Evolutionary conservation across 2,329 filamentous ascomycete species (phyloP), one percentile per base, ranked within the genome.

Genomic region (Colletotrichum graminicola): DNA sequence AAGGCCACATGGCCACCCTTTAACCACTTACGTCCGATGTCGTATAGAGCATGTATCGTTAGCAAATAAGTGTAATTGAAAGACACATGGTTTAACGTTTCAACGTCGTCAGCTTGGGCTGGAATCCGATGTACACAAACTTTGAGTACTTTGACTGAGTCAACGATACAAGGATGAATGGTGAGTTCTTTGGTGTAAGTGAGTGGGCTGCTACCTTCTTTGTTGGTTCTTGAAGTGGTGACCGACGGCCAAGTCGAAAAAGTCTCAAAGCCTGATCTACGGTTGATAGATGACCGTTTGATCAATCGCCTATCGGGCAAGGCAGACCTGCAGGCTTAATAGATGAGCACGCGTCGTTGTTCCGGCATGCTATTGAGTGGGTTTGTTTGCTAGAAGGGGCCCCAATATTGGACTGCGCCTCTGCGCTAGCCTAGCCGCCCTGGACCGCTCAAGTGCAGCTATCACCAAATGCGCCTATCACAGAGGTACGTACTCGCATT

Each of bases 371-470:
- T 26, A 32, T 54, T 16, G 34, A 16, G 56, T 29, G 43, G n/a
- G 10, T 21, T 62, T 67, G 12, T 67, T 52, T 65, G 29, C 54
- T 41, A 26, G 10, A 51, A 51, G 5, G 14, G 60, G 34, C 2
- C 18, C 47, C 41, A 67, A 47, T 63, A 55, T 55, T 59, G 43
- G 23, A 34, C 69, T 72, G 65, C 65, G 69, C 69, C 69, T 60
- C 65, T 45, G 32, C 69, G 60, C 56, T 67, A 61, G 57, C 43
- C 56, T 67, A 61, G 57, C 43, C 34, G 26, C 34, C 36, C 11
- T 14, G 26, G 32, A 55, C 51, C 55, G 29, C 29, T 29, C 21
- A 26, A 41, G 16, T 51, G 56, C 65, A 54, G 26, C 47, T 54
- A 26, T n/a, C 43, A 56, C 18, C 54, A 39, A 45, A 59, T 51